Base-by-base conservation (phyloP, 2,329 filamentous ascomycete species). In the Metarhizium robertsii region DNA sequence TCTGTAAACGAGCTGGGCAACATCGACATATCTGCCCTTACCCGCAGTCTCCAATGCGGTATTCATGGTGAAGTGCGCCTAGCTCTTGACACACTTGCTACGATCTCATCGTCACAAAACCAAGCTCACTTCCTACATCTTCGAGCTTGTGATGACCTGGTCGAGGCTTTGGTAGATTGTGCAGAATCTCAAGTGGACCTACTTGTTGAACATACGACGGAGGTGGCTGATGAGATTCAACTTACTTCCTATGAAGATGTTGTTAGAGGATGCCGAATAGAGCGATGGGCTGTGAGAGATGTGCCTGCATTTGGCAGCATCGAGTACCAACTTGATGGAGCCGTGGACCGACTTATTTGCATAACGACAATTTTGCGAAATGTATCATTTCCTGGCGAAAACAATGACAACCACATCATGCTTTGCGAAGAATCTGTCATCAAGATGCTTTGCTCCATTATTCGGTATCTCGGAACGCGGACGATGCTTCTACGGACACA, bases 301-400 rank as follows among this genome's bases (percentile, higher is more conserved):
- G 77, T 88, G 25, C 81, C 86, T 0, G 79, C 81, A 40, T 87
- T 94, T 66, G 92, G 90, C 2, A 88, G 86, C 2, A 73, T 79
- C 14, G 87, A 86, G 34, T 92, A 96, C 67, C 84, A 92, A 53
- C 79, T 96, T 2, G 90, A 96, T 64, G 84, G 88, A 52, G 88
- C 92, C 2, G 91, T 92, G 4, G 92, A 96, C 63, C 84, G 87
- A 57, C 72, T 99, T 50, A 85, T 97, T 55, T 95, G 91, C 65
- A 87, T 97, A 60, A 95, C 91, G 1, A 95, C 90, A 0, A 92
- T 96, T 55, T 73, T 99, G 50, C 87, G 94, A 57, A 99, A 99
- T 63, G 79, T 96, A 16, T 97, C 94, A 0, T 96, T 96, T 69
- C 67, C 87, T 80, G 71, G 83, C 43, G 72, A 75, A 36, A 65